These are phyloP conservation scores for Lactarius vividus DNA, from an alignment of 768 basidiomycete species.

Conservation along the genomic window DNA sequence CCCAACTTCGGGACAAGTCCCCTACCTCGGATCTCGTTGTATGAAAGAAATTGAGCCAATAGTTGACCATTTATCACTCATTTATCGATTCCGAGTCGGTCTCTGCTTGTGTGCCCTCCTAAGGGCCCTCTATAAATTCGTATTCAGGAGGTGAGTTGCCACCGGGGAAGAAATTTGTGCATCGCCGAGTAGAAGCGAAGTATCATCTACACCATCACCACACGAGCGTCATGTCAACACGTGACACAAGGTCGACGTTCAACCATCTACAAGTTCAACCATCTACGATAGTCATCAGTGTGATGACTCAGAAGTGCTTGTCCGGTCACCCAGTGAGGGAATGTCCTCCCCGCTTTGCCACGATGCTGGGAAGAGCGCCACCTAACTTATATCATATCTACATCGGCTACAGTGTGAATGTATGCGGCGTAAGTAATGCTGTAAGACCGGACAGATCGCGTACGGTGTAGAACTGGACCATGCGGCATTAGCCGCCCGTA, in stretches of 20 bases:
- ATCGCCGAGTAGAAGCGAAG: not conserved
- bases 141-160: no score
- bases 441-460: not conserved
- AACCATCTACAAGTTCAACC: no score
- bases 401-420: not conserved
- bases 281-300: no score
- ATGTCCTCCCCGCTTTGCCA: not conserved
- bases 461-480: not conserved
- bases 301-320: not conserved
- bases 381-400: not conserved
- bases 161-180: not conserved
- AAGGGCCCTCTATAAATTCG: no score
- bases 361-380: not conserved
- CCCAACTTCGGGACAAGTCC: not conserved
- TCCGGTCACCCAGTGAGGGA: not conserved
- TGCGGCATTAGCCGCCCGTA: not conserved
- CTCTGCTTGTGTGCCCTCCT: no score
- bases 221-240: not conserved
- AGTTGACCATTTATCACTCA: no score
- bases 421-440: constrained; percentile 1
- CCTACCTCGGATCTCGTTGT: no score
- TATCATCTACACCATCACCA: not conserved
- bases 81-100: no score
- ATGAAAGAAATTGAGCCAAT: no score
- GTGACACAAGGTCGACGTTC: no score